Percentiles rank a stretch among this genome's conserved stretches.
phyloP scores from a whole-genome alignment of 352 stramenopile species.

The Phytophthora syringae region DNA sequence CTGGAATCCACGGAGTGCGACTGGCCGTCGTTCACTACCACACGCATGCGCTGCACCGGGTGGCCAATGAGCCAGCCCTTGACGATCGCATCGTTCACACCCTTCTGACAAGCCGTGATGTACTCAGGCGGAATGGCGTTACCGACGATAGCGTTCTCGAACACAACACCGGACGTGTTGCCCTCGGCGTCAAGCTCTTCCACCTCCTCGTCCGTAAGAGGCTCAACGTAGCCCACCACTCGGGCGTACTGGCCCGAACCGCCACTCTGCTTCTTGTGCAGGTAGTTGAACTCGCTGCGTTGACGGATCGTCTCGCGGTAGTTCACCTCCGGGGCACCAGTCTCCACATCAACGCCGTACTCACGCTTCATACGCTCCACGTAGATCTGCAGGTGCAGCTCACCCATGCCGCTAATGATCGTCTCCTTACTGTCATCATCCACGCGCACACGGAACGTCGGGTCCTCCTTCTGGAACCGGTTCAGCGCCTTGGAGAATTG shows the following conservation, averaged over 20 bases:
- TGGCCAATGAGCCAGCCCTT: slow-evolving; percentile 97
- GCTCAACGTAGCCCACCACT: slow-evolving; percentile 98
- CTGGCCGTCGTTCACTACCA: slow-evolving; percentile 92
- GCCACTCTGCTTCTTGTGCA: slow-evolving; percentile 99
- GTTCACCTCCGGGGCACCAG: slow-evolving; percentile 96
- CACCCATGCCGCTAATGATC: slow-evolving; percentile 99
- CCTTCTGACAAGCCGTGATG: slow-evolving; percentile 98
- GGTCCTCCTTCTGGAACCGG: slow-evolving; percentile 99
- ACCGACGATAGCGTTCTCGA: slow-evolving; percentile 98
- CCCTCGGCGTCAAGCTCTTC: slow-evolving; percentile 51
- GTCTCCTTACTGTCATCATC: slow-evolving; percentile 99
- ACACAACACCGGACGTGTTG: slow-evolving; percentile 85
- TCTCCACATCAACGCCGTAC: slow-evolving; percentile 95
- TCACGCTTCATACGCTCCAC: slow-evolving; percentile 99
- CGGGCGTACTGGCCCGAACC: slow-evolving; percentile 96
- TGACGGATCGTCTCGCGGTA: slow-evolving; percentile 98
- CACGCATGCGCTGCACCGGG: slow-evolving; percentile 90
- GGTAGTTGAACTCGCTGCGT: slow-evolving; percentile 97
- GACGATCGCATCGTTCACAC: slow-evolving; percentile 94
- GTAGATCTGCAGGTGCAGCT: slow-evolving; percentile 99
- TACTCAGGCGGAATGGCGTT: slow-evolving; percentile 99
- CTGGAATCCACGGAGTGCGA: slow-evolving; percentile 98
- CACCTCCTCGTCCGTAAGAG: slow-evolving; percentile 86
- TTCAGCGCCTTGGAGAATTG: slow-evolving; percentile 97
- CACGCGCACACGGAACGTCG: slow-evolving; percentile 96